phyloP scores from a whole-genome alignment of 352 stramenopile species.

The Thalassiosira mediterranea region DNA sequence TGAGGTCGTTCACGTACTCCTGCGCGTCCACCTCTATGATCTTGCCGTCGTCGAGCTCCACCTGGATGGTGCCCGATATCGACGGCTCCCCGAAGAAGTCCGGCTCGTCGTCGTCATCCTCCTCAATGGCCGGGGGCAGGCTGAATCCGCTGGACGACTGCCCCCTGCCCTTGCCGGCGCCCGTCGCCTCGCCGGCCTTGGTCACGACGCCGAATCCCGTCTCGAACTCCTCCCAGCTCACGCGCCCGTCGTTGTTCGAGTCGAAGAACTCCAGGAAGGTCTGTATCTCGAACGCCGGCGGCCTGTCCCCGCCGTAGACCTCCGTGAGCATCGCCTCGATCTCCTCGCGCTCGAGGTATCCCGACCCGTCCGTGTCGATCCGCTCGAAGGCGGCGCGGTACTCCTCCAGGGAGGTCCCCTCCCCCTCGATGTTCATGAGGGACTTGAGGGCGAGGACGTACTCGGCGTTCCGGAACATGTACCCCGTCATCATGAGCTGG shows the following conservation, averaged over 20 bases:
- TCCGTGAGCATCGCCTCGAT: slow-evolving; percentile 76
- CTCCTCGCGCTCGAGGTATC: slow-evolving; percentile 80
- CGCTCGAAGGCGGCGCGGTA: slow-evolving; percentile 80
- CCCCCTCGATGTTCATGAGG: slow-evolving; percentile 71
- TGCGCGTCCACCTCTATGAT: slow-evolving; percentile 82
- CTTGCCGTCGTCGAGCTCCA: slow-evolving; percentile 81
- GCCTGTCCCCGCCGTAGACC: slow-evolving; percentile 63
- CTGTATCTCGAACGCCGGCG: slow-evolving; percentile 73
- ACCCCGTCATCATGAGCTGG: slow-evolving; percentile 84
- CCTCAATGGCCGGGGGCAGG: slow-evolving; percentile 16
- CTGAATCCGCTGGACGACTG: slow-evolving; percentile 30
- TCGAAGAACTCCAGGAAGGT: slow-evolving; percentile 86
- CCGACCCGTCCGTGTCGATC: slow-evolving; percentile 75
- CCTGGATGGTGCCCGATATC: slow-evolving; percentile 74
- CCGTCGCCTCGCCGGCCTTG: not conserved
- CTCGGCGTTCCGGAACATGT: slow-evolving; percentile 86
- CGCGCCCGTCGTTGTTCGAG: slow-evolving; percentile 80
- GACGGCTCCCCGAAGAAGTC: slow-evolving; percentile 41
- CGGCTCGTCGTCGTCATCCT: slow-evolving; percentile 41
- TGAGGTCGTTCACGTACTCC: slow-evolving; percentile 83
- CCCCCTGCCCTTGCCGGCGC: slow-evolving; percentile 19
- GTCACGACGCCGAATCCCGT: slow-evolving; percentile 68
- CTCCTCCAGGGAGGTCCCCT: slow-evolving; percentile 63
- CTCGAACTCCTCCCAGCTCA: slow-evolving; percentile 85
- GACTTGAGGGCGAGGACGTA: slow-evolving; percentile 84